Percentiles rank a stretch among this genome's conserved stretches.
These are phyloP conservation scores for Bipolaris gigantea DNA, from an alignment of 2,329 filamentous ascomycete genomes.

Conservation along the genomic window DNA sequence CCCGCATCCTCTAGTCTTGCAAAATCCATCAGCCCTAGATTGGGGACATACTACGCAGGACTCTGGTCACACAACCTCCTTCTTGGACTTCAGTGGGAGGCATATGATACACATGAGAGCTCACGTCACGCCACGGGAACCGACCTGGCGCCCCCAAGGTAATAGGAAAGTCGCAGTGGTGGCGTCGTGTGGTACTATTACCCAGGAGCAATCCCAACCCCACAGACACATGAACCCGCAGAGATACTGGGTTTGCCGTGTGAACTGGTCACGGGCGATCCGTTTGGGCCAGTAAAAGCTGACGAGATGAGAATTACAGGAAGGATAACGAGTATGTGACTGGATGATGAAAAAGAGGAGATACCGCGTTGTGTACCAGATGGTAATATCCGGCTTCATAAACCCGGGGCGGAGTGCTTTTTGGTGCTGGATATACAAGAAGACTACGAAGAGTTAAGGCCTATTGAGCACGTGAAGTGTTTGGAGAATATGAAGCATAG, in stretches of 20 bases:
- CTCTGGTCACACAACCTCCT: background rate
- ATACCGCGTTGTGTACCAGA: background rate
- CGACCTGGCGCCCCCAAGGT: background rate
- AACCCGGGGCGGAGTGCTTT: background rate
- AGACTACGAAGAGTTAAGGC: background rate
- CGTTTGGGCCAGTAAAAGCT: background rate
- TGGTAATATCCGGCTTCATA: background rate
- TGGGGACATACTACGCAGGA: background rate
- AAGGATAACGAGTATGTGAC: background rate
- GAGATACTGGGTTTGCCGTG: background rate
- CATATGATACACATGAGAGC: background rate
- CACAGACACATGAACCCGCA: background rate
- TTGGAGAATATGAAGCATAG: background rate
- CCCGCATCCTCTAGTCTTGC: background rate
- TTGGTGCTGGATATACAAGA: background rate
- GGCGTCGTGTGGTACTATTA: background rate
- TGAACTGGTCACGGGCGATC: background rate
- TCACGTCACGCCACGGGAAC: background rate
- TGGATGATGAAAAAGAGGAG: background rate
- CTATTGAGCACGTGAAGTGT: background rate
- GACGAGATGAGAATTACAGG: background rate
- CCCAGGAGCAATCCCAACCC: background rate
- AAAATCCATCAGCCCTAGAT: background rate
- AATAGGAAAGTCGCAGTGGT: background rate
- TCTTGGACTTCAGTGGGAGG: background rate